Evolutionary conservation across 2,329 filamentous ascomycete genomes (phyloP).

Genomic region (Fulvia fulva): DNA sequence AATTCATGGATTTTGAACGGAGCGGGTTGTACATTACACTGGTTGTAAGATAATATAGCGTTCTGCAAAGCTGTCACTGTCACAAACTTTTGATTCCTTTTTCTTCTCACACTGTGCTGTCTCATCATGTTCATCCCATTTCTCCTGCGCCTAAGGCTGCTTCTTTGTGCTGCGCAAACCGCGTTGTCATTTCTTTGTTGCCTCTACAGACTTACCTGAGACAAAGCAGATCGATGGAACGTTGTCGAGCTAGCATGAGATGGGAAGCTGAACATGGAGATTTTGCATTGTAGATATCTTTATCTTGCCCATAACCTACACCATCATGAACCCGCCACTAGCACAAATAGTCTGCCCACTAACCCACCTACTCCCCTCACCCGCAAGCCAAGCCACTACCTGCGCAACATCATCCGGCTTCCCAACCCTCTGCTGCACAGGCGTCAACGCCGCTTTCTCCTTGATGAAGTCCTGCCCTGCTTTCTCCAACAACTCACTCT

Average conservation of each 20-base stretch:
- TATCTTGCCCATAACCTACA: background rate
- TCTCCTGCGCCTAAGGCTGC: too few relatives aligned
- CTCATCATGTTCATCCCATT: too few relatives aligned
- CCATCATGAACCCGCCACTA: conserved; percentile 41
- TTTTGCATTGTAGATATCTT: too few relatives aligned
- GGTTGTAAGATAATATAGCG: background rate
- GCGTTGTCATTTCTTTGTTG: too few relatives aligned
- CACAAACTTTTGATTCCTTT: background rate
- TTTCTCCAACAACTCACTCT: conserved; percentile 52
- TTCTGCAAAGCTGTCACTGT: background rate
- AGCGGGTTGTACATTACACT: background rate
- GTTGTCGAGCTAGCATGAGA: too few relatives aligned
- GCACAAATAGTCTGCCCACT: conserved; percentile 50
- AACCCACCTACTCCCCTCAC: conserved; percentile 24
- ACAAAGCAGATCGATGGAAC: too few relatives aligned
- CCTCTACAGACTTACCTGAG: too few relatives aligned
- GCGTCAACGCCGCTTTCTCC: conserved; percentile 48
- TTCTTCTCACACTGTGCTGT: background rate
- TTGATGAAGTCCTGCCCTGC: conserved; percentile 41
- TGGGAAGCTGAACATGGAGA: too few relatives aligned
- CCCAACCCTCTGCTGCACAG: conserved; percentile 49
- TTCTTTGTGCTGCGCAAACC: too few relatives aligned
- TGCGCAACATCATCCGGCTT: conserved; percentile 51
- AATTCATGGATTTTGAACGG: background rate
- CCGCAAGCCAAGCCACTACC: conserved; percentile 53